Base-by-base conservation (phyloP, 441 rosid species). In the Pelargonium australe region DNA sequence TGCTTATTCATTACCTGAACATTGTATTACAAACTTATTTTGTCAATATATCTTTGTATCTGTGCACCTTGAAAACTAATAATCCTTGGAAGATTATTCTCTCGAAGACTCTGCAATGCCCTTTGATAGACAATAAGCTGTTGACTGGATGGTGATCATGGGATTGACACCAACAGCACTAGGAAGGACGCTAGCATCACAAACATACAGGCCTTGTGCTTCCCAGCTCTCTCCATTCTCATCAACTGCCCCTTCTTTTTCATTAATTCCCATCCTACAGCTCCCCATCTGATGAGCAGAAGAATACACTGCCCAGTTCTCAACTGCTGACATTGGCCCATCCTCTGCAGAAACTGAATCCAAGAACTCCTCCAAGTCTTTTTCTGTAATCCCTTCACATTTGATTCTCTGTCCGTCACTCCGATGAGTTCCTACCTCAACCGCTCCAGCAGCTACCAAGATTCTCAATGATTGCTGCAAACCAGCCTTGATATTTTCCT, bases 241-340 rank as follows among this genome's bases (percentile, higher is more conserved):
- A 79, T 92, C 93, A 11, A 95, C 80, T 0, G 89, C 97, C 0
- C 99, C 97, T 47, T 88, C 90, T 40, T 75, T 72, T 66, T 87
- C 86, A 65, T 19, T 73, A 31, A 49, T 68, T 66, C 97, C 99
- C 82, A 95, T 91, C 72, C 87, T 89, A 68, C 97, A 88, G 70
- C 97, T 95, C 64, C 97, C 95, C 99, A 95, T 91, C 75, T 95
- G 99, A 83, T 95, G 99, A 16, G 97, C 99, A 19, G 90, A 85
- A 62, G 71, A 7, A 74, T 83, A 78, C 0, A 79, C 0, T 66
- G 65, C 66, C 97, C 97, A 89, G 5, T 85, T 78, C 84, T 89
- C 76, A 0, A 23, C 76, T 17, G 41, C 72, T 3, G 79, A 76
- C 68, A 77, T 17, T 45, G 85, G 75, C 11, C 97, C 90, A n/a